phyloP scores from a whole-genome alignment of 306 rosid genomes.

The Delonix regia region DNA sequence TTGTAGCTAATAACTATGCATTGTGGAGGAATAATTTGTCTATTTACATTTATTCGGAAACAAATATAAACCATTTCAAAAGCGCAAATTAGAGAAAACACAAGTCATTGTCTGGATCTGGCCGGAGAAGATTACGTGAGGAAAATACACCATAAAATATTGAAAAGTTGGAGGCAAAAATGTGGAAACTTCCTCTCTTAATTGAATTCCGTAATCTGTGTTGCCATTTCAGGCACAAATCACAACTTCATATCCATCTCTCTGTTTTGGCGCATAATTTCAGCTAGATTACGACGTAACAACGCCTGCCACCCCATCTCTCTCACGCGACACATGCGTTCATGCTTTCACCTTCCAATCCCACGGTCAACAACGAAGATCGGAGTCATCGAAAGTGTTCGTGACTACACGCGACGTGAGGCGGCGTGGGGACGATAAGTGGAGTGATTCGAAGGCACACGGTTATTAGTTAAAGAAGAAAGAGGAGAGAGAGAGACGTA shows the following conservation, averaged over 20 bases:
- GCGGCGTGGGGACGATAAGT: not conserved
- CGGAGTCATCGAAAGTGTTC: not conserved
- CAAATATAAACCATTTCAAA: not conserved
- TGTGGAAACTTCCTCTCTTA: not conserved
- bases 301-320: not conserved
- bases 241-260: not conserved
- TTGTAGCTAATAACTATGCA: no score
- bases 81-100: not conserved
- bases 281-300: conserved; percentile 7
- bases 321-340: conserved; percentile 12
- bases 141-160: not conserved
- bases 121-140: not conserved
- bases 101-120: not conserved
- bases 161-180: not conserved
- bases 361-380: not conserved
- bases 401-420: fast-evolving
- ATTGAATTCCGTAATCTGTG: not conserved
- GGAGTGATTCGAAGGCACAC: not conserved
- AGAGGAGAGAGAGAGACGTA: conserved; percentile 24
- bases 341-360: not conserved
- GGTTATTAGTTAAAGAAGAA: conserved; percentile 10
- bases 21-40: no score
- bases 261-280: conserved; percentile 6
- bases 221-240: conserved; percentile 15
- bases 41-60: no score